Evolutionary conservation across 148 eudicot genomes (phyloP).

Genomic region (Pharnaceum exiguum): DNA sequence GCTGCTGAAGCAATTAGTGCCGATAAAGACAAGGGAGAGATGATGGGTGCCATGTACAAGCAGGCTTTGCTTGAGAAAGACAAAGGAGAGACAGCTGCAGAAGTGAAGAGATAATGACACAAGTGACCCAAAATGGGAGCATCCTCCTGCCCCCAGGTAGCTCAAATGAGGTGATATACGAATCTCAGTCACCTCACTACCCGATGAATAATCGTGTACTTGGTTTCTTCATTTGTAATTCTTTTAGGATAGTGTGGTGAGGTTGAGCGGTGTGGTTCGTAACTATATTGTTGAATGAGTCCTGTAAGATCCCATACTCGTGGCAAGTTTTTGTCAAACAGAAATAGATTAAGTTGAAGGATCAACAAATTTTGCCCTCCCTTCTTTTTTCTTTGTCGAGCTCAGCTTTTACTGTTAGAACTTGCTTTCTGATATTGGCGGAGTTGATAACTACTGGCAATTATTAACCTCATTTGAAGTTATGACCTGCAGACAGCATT

Average conservation of each 20-base stretch:
- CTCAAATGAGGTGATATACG: constrained; percentile 1
- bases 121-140: constrained; percentile 13
- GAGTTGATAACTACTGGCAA: too few species aligned
- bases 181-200: neutral
- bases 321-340: too few species aligned
- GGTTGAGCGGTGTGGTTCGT: too few species aligned
- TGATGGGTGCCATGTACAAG: constrained; percentile 57
- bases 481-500: too few species aligned
- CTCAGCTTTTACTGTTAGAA: too few species aligned
- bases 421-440: too few species aligned
- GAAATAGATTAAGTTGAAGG: too few species aligned
- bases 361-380: too few species aligned
- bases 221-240: constrained; percentile 3
- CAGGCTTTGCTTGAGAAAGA: constrained; percentile 65
- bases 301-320: too few species aligned
- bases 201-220: constrained; percentile 16
- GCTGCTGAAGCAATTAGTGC: constrained; percentile 15
- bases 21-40: constrained; percentile 46
- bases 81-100: constrained; percentile 43
- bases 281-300: neutral
- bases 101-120: constrained; percentile 4
- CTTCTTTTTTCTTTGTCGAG: too few species aligned
- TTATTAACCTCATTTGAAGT: too few species aligned
- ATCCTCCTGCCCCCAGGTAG: constrained; percentile 4
- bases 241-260: too few species aligned